These are phyloP conservation scores for Ganoderma lucidum DNA, from an alignment of 1,284 basidiomycete species.

Conservation along the genomic window DNA sequence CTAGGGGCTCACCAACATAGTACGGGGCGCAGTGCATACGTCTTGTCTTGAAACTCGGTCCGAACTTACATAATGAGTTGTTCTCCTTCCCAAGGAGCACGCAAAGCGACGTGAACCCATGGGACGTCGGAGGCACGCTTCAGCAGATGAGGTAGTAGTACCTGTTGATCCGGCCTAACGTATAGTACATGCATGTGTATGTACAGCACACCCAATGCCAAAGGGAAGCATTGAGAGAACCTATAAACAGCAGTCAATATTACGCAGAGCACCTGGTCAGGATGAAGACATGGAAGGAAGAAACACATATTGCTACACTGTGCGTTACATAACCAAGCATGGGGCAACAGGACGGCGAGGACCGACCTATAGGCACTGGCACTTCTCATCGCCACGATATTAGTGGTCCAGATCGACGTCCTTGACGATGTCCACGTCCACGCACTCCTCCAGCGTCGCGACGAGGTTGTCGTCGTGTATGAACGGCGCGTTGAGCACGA, in stretches of 20 bases:
- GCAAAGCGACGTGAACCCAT: not conserved
- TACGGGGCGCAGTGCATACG: not conserved
- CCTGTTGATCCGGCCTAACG: conserved; percentile 8
- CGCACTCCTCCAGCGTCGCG: conserved; percentile 33
- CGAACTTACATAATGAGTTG: no score
- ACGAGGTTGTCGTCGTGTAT: conserved; percentile 34
- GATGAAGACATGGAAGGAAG: not conserved
- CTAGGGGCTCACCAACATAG: not conserved
- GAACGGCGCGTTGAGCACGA: conserved; percentile 38
- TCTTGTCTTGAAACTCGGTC: no score
- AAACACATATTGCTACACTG: conserved; percentile 2
- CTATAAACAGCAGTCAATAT: conserved; percentile 10
- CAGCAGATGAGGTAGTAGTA: not conserved
- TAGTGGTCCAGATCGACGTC: conserved; percentile 33
- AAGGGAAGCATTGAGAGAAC: conserved; percentile 2
- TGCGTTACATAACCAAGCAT: not conserved
- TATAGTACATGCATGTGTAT: conserved; percentile 12
- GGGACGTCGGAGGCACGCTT: not conserved
- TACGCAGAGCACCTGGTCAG: not conserved
- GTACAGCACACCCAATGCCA: conserved; percentile 1
- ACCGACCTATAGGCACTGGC: not conserved
- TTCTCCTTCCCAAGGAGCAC: not conserved
- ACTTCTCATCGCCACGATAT: not conserved
- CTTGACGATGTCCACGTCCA: conserved; percentile 37
- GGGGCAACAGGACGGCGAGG: not conserved